Evolutionary conservation across 306 rosid genomes (phyloP).

Genomic region (Fragaria vesca): DNA sequence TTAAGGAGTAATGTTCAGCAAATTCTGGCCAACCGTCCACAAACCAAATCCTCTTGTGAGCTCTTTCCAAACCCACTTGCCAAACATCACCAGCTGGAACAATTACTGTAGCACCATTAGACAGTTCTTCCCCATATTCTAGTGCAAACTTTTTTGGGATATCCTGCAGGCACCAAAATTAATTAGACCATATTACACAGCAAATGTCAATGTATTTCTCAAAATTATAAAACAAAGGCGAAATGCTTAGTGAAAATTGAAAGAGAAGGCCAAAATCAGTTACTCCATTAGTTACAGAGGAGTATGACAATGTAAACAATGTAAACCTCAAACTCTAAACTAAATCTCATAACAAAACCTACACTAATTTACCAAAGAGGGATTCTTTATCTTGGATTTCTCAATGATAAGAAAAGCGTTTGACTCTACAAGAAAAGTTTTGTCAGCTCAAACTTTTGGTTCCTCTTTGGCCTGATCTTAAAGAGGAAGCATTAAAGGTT

Average conservation of each 20-base stretch:
- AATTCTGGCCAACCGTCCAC: conserved; percentile 19
- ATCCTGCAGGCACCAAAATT: conserved; percentile 11
- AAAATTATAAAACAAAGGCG: neutral
- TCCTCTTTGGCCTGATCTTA: neutral
- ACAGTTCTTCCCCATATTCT: conserved; percentile 14
- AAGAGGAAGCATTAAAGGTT: neutral
- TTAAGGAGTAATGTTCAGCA: conserved; percentile 14
- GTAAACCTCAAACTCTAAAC: neutral
- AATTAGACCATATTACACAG: neutral
- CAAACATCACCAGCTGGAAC: conserved; percentile 25
- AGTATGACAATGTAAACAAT: neutral
- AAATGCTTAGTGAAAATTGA: neutral
- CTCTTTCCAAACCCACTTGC: conserved; percentile 26
- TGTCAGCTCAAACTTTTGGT: neutral
- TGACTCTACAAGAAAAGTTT: neutral
- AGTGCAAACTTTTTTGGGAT: conserved; percentile 10
- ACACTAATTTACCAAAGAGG: neutral
- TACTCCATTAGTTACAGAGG: neutral
- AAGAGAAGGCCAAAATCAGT: neutral
- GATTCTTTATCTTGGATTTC: neutral
- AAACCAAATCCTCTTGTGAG: conserved; percentile 12
- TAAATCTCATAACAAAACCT: neutral
- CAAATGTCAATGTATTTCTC: neutral
- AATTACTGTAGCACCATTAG: neutral
- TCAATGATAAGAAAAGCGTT: neutral